Evolutionary conservation across 2,329 filamentous ascomycete species (phyloP).

Genomic region (Fusarium armeniacum): DNA sequence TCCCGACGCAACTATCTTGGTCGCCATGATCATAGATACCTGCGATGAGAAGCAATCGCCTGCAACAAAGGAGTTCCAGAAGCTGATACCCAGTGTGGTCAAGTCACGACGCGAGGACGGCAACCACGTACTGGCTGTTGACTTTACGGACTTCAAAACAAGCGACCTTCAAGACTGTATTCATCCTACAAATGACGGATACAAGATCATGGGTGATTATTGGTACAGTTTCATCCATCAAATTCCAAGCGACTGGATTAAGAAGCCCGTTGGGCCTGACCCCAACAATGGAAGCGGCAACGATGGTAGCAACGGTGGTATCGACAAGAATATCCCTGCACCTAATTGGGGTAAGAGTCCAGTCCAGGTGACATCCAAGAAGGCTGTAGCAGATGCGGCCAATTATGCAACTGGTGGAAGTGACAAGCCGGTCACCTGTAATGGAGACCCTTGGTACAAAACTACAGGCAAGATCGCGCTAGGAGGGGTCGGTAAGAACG

Average conservation of each 20-base stretch:
- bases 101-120: conserved; percentile 12
- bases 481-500: conserved; percentile 5
- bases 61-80: conserved; percentile 1
- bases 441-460: conserved; percentile 4
- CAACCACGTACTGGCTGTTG: conserved; percentile 26
- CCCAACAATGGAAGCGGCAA: neutral
- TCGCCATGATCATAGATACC: conserved; percentile 28
- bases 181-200: conserved; percentile 42
- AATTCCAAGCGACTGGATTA: conserved; percentile 42
- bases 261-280: conserved; percentile 29
- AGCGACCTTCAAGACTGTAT: conserved; percentile 39
- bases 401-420: neutral
- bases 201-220: conserved; percentile 38
- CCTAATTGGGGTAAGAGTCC: conserved; percentile 6
- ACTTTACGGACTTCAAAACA: conserved; percentile 28
- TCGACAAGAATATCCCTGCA: conserved; percentile 15
- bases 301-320: neutral
- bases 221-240: conserved; percentile 47
- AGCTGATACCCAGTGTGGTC: conserved; percentile 9
- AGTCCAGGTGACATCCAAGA: conserved; percentile 7
- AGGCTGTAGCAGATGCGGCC: neutral
- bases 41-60: conserved; percentile 10
- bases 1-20: conserved; percentile 26
- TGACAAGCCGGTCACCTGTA: neutral
- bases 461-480: conserved; percentile 9